Evolutionary conservation across 306 rosid genomes (phyloP), one percentile per base, ranked within the genome.

Genomic region (Cucurbita moschata): DNA sequence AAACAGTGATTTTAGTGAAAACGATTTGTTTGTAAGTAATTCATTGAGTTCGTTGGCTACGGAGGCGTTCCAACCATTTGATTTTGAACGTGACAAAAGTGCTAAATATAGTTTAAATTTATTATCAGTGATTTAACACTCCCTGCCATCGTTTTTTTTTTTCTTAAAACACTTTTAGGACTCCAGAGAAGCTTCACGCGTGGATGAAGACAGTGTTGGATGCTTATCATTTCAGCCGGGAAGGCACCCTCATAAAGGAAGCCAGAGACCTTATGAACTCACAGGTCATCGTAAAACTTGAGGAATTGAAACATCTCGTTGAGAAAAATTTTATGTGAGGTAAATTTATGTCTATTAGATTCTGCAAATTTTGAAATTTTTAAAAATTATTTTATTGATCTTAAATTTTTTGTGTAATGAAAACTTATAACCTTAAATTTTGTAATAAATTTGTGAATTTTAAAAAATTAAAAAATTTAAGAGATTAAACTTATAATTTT

Each of bases 241-340:
- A 91, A 85, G 92, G 96, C 74, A 89, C 92, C 37, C 89, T 87
- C 68, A 75, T 91, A n/a, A 84, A 86, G 77, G 95, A 89, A 81
- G 99, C 99, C 21, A 86, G 92, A 79, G 96, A 94, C 85, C 77
- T 94, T 75, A 71, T 94, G 96, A 89, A 81, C 76, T 97, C 99
- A n/a, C 81, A 81, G 82, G 82, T 91, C 73, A 78, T 94, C 63
- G 77, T 79, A 76, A 90, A 94, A 80, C 75, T 91, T 57, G 95
- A 87, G 90, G 88, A 79, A 55, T 79, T 94, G 77, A 85, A 79
- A 80, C 83, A 75, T 78, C 63, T 87, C 43, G 74, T 94, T 16
- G 91, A 91, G 78, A 80, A 62, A 53, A 89, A 94, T 52, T 94
- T 90, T 85, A 77, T 94, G 99, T 94, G 53, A 75, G 51, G 10